A percentile compares a stretch with the other conserved stretches of the same genome.
These are phyloP conservation scores for Ceratocystis cubensis DNA, from an alignment of 2,329 filamentous ascomycete species.

Conservation along the genomic window DNA sequence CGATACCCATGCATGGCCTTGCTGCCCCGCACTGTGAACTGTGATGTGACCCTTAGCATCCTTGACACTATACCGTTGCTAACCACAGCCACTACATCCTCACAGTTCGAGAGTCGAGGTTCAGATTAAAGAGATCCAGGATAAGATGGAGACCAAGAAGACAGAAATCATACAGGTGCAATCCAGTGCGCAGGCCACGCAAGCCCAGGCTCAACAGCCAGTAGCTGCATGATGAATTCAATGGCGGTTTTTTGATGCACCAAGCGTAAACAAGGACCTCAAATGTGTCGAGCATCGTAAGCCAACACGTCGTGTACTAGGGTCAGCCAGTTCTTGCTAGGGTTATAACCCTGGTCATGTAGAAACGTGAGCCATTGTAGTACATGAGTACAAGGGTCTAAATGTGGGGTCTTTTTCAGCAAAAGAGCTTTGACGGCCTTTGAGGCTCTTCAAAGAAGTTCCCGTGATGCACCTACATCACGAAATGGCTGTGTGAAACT, in stretches of 20 bases:
- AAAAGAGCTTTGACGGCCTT: background rate
- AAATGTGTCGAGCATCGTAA: background rate
- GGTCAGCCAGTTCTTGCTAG: background rate
- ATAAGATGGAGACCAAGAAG: conserved; percentile 47
- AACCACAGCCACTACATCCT: conserved; percentile 22
- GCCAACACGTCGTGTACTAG: too few relatives aligned
- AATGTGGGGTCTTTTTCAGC: background rate
- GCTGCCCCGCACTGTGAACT: background rate
- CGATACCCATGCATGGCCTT: background rate
- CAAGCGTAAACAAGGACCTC: background rate
- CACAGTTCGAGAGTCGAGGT: conserved; percentile 30
- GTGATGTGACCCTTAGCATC: background rate
- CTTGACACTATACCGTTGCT: background rate
- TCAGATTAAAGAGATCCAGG: conserved; percentile 44
- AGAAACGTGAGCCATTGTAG: too few relatives aligned
- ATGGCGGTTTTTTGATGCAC: background rate
- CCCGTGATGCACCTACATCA: too few relatives aligned
- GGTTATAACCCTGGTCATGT: background rate
- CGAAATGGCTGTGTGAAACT: too few relatives aligned
- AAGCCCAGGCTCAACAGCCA: conserved; percentile 17
- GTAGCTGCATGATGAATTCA: conserved; percentile 1
- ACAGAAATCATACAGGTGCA: conserved; percentile 47
- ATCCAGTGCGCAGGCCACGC: conserved; percentile 34
- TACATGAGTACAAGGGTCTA: too few relatives aligned
- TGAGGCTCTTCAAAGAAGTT: background rate